Evolutionary conservation across 2,329 filamentous ascomycete species (phyloP), one percentile per base, ranked within the genome.

Genomic region (Coniochaeta sp.): DNA sequence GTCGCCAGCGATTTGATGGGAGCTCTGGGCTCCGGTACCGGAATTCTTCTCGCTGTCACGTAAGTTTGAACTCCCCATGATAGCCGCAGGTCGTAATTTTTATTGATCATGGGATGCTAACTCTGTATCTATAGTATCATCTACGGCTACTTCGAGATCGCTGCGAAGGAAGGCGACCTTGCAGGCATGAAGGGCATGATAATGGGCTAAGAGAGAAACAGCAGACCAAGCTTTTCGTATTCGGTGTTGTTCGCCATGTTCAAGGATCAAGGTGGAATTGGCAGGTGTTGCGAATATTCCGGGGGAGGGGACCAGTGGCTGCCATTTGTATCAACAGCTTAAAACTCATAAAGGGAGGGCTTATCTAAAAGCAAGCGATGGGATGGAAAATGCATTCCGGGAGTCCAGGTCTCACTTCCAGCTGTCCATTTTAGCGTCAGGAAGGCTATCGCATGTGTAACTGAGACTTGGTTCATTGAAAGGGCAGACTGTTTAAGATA

Each of bases 81-180:
- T 2, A 9, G 6, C 42, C 17, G 10, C 47, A 52, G 24, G 8
- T 12, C 4, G 16, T n/a, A 52, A 59, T 12, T 28, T 47, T 55
- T 6, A 58, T 8, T 26, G 26, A n/a, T 24, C 1, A 7, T 8
- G 58, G n/a, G 58, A 64, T 65, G 62, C 77, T 73, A 71, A 75
- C 67, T 64, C 75, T 59, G n/a, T 14, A 17, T 17, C 17, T n/a
- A 44, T 68, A 96, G 91, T 63, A 99, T 99, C 75, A 99, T 99
- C 77, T 99, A 99, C 77, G 91, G 93, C 66, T 99, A 99, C 81
- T 99, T 99, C 71, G 95, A 99, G 77, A 99, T 99, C 71, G 95
- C 95, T 26, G 96, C 96, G 71, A 97, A 97, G 80, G 95, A 99
- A 79, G 95, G 95, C 70, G 95, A 99, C 74, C 88, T 98, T 77